These are phyloP conservation scores for Coemansia sp. DNA, from an alignment of 192 early-diverging fungal genomes.

Conservation along the genomic window DNA sequence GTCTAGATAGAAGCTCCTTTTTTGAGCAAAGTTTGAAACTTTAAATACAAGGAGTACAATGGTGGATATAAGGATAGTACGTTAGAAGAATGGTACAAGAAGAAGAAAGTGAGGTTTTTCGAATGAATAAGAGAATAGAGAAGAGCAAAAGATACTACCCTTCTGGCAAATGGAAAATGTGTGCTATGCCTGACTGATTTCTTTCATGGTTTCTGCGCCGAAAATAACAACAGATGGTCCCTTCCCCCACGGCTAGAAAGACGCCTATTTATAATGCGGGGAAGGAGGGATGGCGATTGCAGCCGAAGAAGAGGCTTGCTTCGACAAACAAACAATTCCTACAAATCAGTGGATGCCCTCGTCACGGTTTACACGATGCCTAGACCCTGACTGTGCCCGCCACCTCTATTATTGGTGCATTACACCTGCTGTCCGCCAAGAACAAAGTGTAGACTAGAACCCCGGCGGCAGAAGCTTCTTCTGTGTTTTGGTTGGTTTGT, in stretches of 20 bases:
- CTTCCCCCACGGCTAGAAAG: neutral
- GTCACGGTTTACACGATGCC: neutral
- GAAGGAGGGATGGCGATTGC: neutral
- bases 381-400: neutral
- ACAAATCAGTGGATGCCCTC: neutral
- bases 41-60: neutral
- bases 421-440: neutral
- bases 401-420: conserved; percentile 1
- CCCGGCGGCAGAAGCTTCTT: neutral
- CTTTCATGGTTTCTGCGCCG: neutral
- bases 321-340: neutral
- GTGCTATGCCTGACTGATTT: neutral
- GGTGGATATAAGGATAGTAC: neutral
- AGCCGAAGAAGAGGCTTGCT: neutral
- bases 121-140: neutral
- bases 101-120: neutral
- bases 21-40: neutral
- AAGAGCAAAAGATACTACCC: neutral
- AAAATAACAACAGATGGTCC: neutral
- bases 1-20: conserved; percentile 13
- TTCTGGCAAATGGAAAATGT: neutral
- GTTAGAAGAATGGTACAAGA: neutral
- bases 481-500: neutral
- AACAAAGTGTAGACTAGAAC: neutral
- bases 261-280: neutral